Base-by-base conservation (phyloP, 1,139 yeast genomes). In the Zygosaccharomyces sapae region DNA sequence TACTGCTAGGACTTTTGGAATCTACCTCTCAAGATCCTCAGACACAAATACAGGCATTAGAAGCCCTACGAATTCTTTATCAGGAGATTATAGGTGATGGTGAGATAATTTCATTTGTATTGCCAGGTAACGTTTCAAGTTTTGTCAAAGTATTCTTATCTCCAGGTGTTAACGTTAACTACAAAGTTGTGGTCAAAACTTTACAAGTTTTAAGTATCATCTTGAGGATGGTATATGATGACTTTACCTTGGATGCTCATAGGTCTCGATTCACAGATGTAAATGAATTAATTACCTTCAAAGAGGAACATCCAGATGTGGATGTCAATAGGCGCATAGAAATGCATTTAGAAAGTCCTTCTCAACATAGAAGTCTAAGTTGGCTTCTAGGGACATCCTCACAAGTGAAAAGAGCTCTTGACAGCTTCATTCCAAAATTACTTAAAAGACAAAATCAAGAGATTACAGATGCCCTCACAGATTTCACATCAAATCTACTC, bases 331-430 rank as follows among this genome's bases (percentile, higher is more conserved):
- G 47, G 12, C 25, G 33, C 25, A 53, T 62, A 4, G 46, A 57
- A 38, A 39, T 61, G 45, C 44, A 50, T n/a, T 9, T 44, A 35
- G 46, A 34, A 16, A 41, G 38, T 6, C 30, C 41, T 25, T 33
- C 63, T 38, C 49, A 56, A 1, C 79, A 75, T 51, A 70, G 89
- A 54, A 73, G 80, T 1, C 66, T 69, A 10, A 62, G 77, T 7
- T 86, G 95, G 95, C 64, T 84, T 18, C 69, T 62, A 16, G 87
- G 83, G 0, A 82, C 90, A 0, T 71, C 83, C 1, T 69, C 70
- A 29, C 92, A 86, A 58, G 71, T 86, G 20, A 76, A 54, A 20
- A 42, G 49, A 18, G 63, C 65, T 10, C 41, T 65, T 5, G 49
- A 74, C 43, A 61, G 73, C 4, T 72, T 80, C 7, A 42, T 70